Evolutionary conservation across 1,139 yeast genomes (phyloP).

Genomic region (Kodamaea sp.): DNA sequence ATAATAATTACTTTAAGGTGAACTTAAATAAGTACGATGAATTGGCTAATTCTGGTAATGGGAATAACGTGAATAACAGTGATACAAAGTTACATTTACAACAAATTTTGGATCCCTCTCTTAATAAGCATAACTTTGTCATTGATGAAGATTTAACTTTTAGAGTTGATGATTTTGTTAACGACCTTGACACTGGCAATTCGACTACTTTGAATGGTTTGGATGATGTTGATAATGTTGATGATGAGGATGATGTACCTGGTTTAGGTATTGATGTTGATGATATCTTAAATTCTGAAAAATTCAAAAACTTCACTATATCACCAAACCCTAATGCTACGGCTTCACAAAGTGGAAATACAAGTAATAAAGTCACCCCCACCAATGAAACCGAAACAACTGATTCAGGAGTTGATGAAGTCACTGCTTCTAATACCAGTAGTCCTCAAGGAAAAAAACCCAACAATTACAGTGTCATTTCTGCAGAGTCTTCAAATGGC

Average conservation of each 20-base stretch:
- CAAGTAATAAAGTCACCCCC: background rate
- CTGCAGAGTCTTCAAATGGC: slow-evolving; percentile 12
- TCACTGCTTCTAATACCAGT: background rate
- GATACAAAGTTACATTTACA: slow-evolving; percentile 13
- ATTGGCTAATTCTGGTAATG: slow-evolving; percentile 12
- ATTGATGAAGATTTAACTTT: slow-evolving; percentile 36
- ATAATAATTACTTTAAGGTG: slow-evolving; percentile 36
- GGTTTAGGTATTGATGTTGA: slow-evolving; percentile 47
- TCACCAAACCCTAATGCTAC: slow-evolving; percentile 15
- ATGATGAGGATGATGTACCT: slow-evolving; percentile 37
- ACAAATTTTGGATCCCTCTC: slow-evolving; percentile 18
- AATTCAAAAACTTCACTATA: slow-evolving; percentile 34
- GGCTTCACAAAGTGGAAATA: slow-evolving; percentile 1
- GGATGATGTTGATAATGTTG: slow-evolving; percentile 30
- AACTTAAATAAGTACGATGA: slow-evolving; percentile 39
- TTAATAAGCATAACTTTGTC: slow-evolving; percentile 27
- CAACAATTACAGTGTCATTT: slow-evolving; percentile 14
- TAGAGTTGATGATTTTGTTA: slow-evolving; percentile 39
- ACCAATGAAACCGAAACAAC: background rate
- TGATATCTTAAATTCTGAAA: slow-evolving; percentile 41
- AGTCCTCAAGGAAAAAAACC: slow-evolving; percentile 8
- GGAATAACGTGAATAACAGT: slow-evolving; percentile 5
- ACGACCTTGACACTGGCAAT: slow-evolving; percentile 25
- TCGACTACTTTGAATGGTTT: slow-evolving; percentile 18
- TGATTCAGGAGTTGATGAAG: background rate